Conservation (phyloP, 2,329 filamentous ascomycete species). For the Drechmeria coniospora region DNA sequence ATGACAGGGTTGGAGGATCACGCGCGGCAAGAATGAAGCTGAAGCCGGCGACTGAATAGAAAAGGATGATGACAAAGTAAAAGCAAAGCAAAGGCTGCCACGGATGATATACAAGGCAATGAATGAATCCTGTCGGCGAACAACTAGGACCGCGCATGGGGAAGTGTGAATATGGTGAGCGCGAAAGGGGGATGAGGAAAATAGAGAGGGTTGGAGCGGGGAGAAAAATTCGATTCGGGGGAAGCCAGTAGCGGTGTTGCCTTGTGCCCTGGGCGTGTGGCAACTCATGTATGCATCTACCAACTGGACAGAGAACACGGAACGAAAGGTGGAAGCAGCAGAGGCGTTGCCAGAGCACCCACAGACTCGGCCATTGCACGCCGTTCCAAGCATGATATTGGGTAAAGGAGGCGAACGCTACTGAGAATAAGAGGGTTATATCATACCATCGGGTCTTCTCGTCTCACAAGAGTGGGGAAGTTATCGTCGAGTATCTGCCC, state of each 20-base stretch:
- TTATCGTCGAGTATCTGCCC: constrained; percentile 59
- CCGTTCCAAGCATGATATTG: no score
- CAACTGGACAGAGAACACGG: no score
- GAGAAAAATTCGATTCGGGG: no score
- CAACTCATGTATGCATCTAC: no score
- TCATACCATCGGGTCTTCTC: constrained; percentile 41
- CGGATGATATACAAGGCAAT: constrained; percentile 2
- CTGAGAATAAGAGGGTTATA: background rate
- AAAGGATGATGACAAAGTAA: constrained; percentile 7
- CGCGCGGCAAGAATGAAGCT: constrained; percentile 65
- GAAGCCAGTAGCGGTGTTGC: no score
- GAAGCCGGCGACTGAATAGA: constrained; percentile 44
- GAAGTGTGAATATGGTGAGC: background rate
- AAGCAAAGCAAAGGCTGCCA: constrained; percentile 3
- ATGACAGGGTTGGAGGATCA: constrained; percentile 64
- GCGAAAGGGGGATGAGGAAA: background rate
- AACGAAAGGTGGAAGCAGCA: no score
- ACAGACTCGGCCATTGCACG: no score
- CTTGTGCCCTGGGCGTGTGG: no score
- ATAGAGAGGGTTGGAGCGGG: no score
- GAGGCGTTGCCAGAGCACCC: no score
- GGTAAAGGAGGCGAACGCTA: no score
- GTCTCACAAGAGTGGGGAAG: constrained; percentile 70
- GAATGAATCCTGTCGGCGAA: background rate
- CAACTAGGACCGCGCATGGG: background rate